These are phyloP conservation scores for Calonectria crousiana DNA, from an alignment of 2,329 filamentous ascomycete genomes.

Conservation along the genomic window DNA sequence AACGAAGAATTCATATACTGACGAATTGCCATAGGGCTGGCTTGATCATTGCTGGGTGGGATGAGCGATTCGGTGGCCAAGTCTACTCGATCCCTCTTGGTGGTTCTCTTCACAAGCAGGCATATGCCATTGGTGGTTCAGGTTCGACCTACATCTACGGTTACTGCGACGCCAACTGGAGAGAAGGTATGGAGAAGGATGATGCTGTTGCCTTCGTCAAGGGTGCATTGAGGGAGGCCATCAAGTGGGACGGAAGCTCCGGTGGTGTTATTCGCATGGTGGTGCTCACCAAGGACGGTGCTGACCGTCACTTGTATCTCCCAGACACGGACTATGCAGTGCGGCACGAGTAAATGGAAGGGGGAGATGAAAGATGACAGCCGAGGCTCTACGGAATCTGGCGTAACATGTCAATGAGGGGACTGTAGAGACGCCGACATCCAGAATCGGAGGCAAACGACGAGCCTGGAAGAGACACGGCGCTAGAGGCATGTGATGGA, in stretches of 20 bases:
- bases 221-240: constrained; percentile 89
- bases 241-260: constrained; percentile 99
- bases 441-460: constrained; percentile 20
- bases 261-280: constrained; percentile 99
- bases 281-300: constrained; percentile 89
- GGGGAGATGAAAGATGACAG: constrained; percentile 25
- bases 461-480: constrained; percentile 24
- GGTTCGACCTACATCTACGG: constrained; percentile 99
- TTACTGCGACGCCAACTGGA: constrained; percentile 97
- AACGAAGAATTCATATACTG: constrained; percentile 18
- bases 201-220: constrained; percentile 96
- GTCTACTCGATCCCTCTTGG: constrained; percentile 98
- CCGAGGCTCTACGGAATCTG: constrained; percentile 32
- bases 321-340: constrained; percentile 90
- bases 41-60: constrained; percentile 98
- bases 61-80: constrained; percentile 93
- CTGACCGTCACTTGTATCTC: constrained; percentile 93
- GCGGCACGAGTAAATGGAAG: constrained; percentile 67
- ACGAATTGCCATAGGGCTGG: constrained; percentile 74
- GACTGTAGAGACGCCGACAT: constrained; percentile 21
- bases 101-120: constrained; percentile 96
- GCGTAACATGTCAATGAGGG: constrained; percentile 28
- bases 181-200: constrained; percentile 91
- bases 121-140: constrained; percentile 95
- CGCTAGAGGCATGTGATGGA: constrained; percentile 13